A percentile compares a stretch with the other conserved stretches of the same genome.
These are phyloP conservation scores for Xylaria venustula DNA, from an alignment of 495 filamentous ascomycete species.

Conservation along the genomic window DNA sequence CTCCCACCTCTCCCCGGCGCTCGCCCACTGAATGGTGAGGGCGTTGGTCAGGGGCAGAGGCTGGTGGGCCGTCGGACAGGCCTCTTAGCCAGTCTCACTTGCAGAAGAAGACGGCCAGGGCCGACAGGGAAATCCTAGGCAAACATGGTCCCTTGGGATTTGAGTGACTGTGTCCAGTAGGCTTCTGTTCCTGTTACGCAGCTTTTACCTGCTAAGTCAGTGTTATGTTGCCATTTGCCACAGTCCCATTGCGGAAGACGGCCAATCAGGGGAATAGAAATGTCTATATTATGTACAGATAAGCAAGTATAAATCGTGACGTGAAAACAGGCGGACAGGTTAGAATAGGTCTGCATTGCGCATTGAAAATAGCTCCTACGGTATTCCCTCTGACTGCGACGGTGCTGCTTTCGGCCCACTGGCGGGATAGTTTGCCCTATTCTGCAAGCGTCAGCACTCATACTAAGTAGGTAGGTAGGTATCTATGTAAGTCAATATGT, in stretches of 20 bases:
- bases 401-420: constrained; percentile 2
- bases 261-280: neutral
- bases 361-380: neutral
- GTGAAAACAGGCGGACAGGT: too few species aligned
- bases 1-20: constrained; percentile 3
- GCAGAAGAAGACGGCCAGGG: neutral
- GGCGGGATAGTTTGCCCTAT: constrained; percentile 1
- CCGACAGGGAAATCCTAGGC: neutral
- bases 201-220: neutral
- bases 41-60: constrained; percentile 4
- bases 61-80: neutral
- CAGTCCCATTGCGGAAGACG: neutral
- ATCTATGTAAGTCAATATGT: neutral
- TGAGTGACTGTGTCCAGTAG: neutral
- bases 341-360: too few species aligned
- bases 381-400: neutral
- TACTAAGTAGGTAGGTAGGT: neutral
- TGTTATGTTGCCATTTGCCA: constrained; percentile 4
- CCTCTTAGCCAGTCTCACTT: constrained; percentile 9
- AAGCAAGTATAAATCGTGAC: neutral
- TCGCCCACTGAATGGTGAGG: constrained; percentile 5
- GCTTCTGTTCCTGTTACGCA: neutral
- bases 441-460: constrained; percentile 4
- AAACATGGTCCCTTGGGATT: neutral
- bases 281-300: neutral